Base-by-base conservation (phyloP, 306 rosid species). In the Parietaria judaica region DNA sequence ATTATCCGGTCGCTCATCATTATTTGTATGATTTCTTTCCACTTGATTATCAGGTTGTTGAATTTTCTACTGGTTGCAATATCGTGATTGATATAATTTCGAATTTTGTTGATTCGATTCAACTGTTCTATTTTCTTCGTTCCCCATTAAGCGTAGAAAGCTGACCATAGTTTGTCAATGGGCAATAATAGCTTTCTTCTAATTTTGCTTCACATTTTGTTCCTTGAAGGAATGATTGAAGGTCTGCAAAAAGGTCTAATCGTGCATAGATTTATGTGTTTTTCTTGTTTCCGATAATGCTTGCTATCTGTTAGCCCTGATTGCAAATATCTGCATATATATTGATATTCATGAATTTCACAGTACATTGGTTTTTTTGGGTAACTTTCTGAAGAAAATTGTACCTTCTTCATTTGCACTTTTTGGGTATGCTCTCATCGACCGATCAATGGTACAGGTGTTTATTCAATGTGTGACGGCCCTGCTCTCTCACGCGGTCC, bases 401-500 rank as follows among this genome's bases (percentile, higher is more conserved):
- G 45, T 41, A 23, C 23, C 23, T 54, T 8, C 5, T 54, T 12
- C 6, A 55, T 1, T 8, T 9, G 7, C 1, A 2, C 14, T 2
- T 39, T 8, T 14, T 16, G 9, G 38, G 5, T 58, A 50, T 44
- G 10, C 66, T 51, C 65, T 74, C 39, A 64, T 60, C n/a, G 13
- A 15, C 46, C 37, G 36, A 51, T 58, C 52, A 52, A 49, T 74
- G 74, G 60, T 66, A 72, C 83, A 94, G 99, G 89, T 74, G 97
- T 88, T 80, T 88, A 94, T 84, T 80, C 89, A 64, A 79, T 82
- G 79, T 88, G 97, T 51, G 97, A 92, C 61, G 88, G 86, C 52
- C 94, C 95, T 64, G 82, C 96, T 69, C 88, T 88, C 52, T 88
- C 99, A 1, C 89, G 84, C n/a, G 96, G 98, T 65, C 96, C 98